Percentiles rank a stretch among this genome's conserved stretches.
These are phyloP conservation scores for Teunomyces cretensis DNA, from an alignment of 805 yeast species.

Conservation along the genomic window DNA sequence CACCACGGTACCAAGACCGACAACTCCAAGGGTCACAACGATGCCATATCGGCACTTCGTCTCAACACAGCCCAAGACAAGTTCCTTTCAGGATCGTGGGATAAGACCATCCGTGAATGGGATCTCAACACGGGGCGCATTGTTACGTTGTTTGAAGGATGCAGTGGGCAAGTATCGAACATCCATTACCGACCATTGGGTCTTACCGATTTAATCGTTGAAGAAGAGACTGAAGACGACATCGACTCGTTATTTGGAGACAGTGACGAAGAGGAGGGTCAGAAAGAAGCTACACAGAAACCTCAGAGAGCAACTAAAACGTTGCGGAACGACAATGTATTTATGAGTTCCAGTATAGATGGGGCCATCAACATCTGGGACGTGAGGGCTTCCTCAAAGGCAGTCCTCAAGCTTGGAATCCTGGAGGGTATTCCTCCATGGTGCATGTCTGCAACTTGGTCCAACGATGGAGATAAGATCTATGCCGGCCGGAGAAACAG, in stretches of 20 bases:
- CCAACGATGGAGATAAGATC: constrained; percentile 72
- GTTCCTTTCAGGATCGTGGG: constrained; percentile 90
- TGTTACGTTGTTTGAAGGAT: constrained; percentile 48
- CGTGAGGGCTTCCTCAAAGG: constrained; percentile 45
- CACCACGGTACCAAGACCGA: constrained; percentile 32
- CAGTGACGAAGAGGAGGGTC: constrained; percentile 33
- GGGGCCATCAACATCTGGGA: constrained; percentile 88
- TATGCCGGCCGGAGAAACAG: constrained; percentile 90
- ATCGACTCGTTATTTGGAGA: constrained; percentile 51
- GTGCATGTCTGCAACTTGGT: constrained; percentile 91
- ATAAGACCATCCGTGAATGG: constrained; percentile 76
- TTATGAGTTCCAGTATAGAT: constrained; percentile 79
- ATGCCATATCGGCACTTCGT: constrained; percentile 70
- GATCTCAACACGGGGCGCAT: constrained; percentile 74
- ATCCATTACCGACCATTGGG: constrained; percentile 69
- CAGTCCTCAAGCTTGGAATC: constrained; percentile 51
- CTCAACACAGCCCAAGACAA: constrained; percentile 61
- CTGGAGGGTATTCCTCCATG: constrained; percentile 83
- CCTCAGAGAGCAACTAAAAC: constrained; percentile 18
- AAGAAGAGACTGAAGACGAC: constrained; percentile 31
- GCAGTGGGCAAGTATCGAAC: constrained; percentile 77
- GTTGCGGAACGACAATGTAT: constrained; percentile 46
- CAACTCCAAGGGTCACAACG: constrained; percentile 52
- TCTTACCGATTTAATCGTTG: constrained; percentile 39
- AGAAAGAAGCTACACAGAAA: constrained; percentile 11